Conservation (phyloP, 495 filamentous ascomycete genomes). For the Bombardia bombarda region DNA sequence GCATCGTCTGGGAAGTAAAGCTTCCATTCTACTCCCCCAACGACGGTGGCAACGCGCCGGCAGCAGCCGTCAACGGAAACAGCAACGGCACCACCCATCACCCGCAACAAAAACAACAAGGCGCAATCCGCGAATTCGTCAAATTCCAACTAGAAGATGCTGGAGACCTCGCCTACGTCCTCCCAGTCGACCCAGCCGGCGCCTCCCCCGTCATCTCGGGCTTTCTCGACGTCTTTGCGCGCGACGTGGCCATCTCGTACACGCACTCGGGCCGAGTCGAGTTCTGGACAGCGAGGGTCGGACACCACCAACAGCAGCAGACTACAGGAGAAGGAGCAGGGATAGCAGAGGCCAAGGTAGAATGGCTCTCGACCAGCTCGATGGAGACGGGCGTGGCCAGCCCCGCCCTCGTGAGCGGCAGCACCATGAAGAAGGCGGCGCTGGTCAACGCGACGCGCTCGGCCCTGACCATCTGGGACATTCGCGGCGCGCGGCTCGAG, state of each 20-base stretch:
- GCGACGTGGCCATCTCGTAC: constrained; percentile 83
- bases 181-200: constrained; percentile 87
- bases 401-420: constrained; percentile 75
- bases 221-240: constrained; percentile 80
- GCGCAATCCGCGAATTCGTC: constrained; percentile 57
- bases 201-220: constrained; percentile 61
- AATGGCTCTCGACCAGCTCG: constrained; percentile 79
- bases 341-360: no score
- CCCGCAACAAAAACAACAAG: no score
- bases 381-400: constrained; percentile 72
- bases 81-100: constrained; percentile 23
- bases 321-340: no score
- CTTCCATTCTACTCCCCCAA: constrained; percentile 36
- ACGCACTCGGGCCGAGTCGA: constrained; percentile 65
- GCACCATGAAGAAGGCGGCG: constrained; percentile 79
- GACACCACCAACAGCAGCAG: constrained; percentile 40
- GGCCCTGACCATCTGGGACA: constrained; percentile 89
- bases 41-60: constrained; percentile 11
- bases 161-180: constrained; percentile 71
- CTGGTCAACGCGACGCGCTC: constrained; percentile 66
- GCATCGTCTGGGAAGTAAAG: constrained; percentile 76
- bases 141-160: constrained; percentile 62
- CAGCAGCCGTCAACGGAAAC: constrained; percentile 9
- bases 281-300: constrained; percentile 81
- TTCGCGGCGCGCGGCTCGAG: constrained; percentile 72